Conservation (phyloP, 805 yeast species). For the Cephaloascus fragrans region DNA sequence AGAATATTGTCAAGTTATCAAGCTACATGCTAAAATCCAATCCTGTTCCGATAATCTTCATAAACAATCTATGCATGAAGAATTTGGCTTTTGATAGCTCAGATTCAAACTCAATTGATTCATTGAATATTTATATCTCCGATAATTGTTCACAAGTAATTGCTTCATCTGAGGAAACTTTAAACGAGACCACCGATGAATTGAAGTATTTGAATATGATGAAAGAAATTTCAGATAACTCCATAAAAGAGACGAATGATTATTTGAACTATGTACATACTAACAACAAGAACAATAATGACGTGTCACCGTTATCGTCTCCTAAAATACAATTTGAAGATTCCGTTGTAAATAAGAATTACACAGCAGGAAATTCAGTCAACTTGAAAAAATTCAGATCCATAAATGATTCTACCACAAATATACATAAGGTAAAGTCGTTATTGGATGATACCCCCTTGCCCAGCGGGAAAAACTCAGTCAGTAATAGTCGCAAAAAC, state of each 20-base stretch:
- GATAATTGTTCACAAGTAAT: background rate
- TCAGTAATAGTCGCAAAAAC: background rate
- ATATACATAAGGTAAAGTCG: background rate
- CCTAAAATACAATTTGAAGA: background rate
- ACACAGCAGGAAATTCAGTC: background rate
- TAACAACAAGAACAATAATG: background rate
- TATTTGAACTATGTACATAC: background rate
- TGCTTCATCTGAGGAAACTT: too few species aligned
- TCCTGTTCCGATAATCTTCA: constrained; percentile 2
- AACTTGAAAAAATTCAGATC: background rate
- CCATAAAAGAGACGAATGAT: background rate
- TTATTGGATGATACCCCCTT: background rate
- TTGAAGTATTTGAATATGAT: background rate
- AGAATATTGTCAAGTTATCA: background rate
- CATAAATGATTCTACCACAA: background rate
- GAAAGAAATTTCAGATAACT: background rate
- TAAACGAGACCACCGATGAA: background rate
- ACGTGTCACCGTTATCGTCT: background rate
- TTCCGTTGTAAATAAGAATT: background rate
- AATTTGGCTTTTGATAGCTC: background rate
- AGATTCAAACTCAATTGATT: background rate
- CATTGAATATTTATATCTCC: background rate
- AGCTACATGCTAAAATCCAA: background rate
- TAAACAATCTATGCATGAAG: background rate
- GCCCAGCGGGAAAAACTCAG: background rate